Conservation (phyloP, 148 eudicot genomes). For the Vaccinium myrtillus region DNA sequence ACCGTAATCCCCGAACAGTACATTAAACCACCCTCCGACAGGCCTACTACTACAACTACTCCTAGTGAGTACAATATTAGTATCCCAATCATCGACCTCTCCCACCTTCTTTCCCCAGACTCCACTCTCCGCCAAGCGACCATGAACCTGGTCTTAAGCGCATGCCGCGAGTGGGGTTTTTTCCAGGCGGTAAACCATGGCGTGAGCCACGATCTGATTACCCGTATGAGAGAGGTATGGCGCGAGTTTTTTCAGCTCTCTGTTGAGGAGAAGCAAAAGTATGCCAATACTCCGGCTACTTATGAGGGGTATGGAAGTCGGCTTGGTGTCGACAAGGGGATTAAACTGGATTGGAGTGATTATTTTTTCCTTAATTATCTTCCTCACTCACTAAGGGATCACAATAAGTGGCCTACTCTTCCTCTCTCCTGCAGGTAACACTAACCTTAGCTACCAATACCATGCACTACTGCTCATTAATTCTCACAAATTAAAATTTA, state of each 20-base stretch:
- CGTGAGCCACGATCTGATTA: slow-evolving; percentile 38
- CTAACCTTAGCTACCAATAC: no score
- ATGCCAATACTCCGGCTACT: slow-evolving; percentile 41
- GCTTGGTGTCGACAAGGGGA: slow-evolving; percentile 42
- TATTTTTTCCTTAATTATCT: slow-evolving; percentile 45
- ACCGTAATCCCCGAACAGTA: slow-evolving; percentile 37
- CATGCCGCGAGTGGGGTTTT: slow-evolving; percentile 55
- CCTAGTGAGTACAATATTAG: no score
- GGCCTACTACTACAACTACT: slow-evolving; percentile 5
- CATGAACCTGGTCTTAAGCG: slow-evolving; percentile 15
- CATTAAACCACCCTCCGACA: slow-evolving; percentile 31
- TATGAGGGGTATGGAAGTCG: slow-evolving; percentile 58
- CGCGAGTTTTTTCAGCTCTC: slow-evolving; percentile 44
- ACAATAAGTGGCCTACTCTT: slow-evolving; percentile 38
- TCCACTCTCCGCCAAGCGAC: slow-evolving; percentile 12
- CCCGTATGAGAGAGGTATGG: slow-evolving; percentile 28
- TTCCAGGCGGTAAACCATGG: slow-evolving; percentile 57
- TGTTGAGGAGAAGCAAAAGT: slow-evolving; percentile 32
- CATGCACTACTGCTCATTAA: no score
- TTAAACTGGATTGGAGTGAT: slow-evolving; percentile 49
- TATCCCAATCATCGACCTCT: slow-evolving; percentile 42
- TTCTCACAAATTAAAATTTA: no score
- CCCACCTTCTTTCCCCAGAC: slow-evolving; percentile 24
- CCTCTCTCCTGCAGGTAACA: slow-evolving; percentile 47
- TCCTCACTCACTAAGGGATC: slow-evolving; percentile 30